Base-by-base conservation (phyloP, 2,329 filamentous ascomycete genomes). In the Claviceps quebecensis region DNA sequence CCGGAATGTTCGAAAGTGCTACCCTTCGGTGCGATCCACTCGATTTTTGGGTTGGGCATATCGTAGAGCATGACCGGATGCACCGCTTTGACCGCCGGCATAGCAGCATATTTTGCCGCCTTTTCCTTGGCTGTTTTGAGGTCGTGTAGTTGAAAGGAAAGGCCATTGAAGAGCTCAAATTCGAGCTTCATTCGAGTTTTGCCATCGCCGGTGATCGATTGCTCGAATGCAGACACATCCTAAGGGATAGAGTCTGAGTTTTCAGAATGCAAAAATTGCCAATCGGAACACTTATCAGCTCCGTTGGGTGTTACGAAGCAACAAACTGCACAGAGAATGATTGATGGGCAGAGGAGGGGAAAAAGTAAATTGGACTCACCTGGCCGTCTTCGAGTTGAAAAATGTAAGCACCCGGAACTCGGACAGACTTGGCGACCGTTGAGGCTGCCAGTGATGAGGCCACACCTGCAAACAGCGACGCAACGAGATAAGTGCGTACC, bases 121-220 rank as follows among this genome's bases (percentile, higher is more conserved):
- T 69, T 63, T 29, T 69, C 62, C 22, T 72, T 67, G 36, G 73
- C 69, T 29, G 65, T 68, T n/a, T 68, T 61, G 45, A 68, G 48
- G 52, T 78, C 68, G 50, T 72, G 65, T 59, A 79, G 70, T 57
- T 75, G 69, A 53, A 79, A 71, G 1, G 76, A 78, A 2, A 69
- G 70, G 49, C 75, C 76, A 57, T 72, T 74, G 68, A 79, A 79
- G 19, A 78, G 65, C 55, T 70, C 67, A 57, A 68, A 74, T 55
- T 73, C 65, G 52, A 77, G 68, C 51, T 71, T 69, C 68, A 74
- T 70, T 50, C 72, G 72, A 47, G 69, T 69, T 40, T 63, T 59
- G 46, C 70, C 72, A 45, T 72, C 65, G 17, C 62, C 47, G 6
- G 52, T 40, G 22, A 58, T 41, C 4, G 52, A 38, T 7, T 43